These are phyloP conservation scores for Rhizopogon parksii DNA, from an alignment of 1,284 basidiomycete species.

Conservation along the genomic window DNA sequence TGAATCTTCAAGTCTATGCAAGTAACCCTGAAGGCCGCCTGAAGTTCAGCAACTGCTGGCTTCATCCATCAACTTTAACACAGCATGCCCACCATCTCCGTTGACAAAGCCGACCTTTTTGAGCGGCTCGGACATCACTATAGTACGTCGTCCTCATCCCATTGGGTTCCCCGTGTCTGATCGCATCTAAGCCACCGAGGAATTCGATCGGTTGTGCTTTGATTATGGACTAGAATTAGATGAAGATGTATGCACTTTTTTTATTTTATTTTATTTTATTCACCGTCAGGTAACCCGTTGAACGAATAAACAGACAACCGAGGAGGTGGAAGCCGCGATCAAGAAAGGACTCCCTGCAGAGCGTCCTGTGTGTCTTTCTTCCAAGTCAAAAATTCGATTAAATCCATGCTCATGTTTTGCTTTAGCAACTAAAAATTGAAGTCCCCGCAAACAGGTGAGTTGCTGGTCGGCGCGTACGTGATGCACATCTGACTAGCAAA, in stretches of 20 bases:
- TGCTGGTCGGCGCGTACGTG: slow-evolving; percentile 9
- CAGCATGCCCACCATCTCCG: slow-evolving; percentile 88
- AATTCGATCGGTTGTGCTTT: slow-evolving; percentile 95
- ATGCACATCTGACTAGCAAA: slow-evolving; percentile 10
- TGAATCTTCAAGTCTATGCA: not conserved
- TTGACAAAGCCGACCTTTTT: slow-evolving; percentile 95
- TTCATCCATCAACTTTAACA: slow-evolving; percentile 3
- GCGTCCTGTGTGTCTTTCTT: slow-evolving; percentile 55
- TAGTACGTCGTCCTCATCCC: slow-evolving; percentile 42
- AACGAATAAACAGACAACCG: slow-evolving; percentile 65
- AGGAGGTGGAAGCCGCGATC: slow-evolving; percentile 75
- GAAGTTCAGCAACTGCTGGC: not conserved
- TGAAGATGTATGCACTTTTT: slow-evolving; percentile 72
- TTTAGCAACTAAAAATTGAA: slow-evolving; percentile 95
- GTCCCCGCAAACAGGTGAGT: slow-evolving; percentile 87
- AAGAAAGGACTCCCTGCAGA: slow-evolving; percentile 79
- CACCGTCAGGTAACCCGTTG: slow-evolving; percentile 1
- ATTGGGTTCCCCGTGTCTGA: slow-evolving; percentile 9
- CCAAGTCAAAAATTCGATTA: not conserved
- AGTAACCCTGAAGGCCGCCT: not conserved
- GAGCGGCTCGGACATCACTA: slow-evolving; percentile 80
- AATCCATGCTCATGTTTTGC: slow-evolving; percentile 3
- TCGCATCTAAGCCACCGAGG: slow-evolving; percentile 66
- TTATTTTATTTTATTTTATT: not conserved
- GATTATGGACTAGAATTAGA: slow-evolving; percentile 97